Conservation (phyloP, 306 rosid species). For the Quercus variabilis region DNA sequence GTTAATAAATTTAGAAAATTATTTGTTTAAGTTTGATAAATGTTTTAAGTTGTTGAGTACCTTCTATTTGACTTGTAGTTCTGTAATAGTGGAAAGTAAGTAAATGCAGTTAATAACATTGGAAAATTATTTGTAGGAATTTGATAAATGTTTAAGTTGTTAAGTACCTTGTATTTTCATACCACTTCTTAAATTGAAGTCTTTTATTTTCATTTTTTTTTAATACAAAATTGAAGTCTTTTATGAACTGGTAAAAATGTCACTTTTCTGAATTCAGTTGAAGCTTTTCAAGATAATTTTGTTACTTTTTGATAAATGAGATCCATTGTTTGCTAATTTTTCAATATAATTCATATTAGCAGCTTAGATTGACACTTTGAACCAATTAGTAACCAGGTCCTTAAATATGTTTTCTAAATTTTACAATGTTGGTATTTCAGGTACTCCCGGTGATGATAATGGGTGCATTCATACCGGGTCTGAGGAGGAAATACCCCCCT, state of each 20-base stretch:
- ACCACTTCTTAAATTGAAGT: neutral
- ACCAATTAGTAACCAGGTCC: neutral
- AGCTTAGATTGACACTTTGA: neutral
- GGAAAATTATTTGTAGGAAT: neutral
- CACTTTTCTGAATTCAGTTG: too few relatives aligned
- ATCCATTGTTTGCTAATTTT: too few relatives aligned
- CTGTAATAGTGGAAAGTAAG: neutral
- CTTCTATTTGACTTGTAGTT: neutral
- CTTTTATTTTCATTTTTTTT: neutral
- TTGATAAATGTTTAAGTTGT: neutral
- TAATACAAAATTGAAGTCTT: neutral
- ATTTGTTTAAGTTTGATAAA: neutral
- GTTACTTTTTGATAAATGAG: too few relatives aligned
- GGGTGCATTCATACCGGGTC: conserved; percentile 97
- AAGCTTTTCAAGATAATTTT: too few relatives aligned
- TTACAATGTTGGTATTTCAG: conserved; percentile 37
- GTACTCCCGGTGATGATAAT: conserved; percentile 97
- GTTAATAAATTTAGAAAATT: neutral
- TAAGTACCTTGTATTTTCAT: too few relatives aligned
- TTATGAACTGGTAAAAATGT: neutral
- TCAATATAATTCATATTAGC: neutral
- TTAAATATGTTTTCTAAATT: neutral
- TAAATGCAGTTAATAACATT: neutral
- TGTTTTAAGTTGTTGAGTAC: neutral
- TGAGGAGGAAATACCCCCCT: conserved; percentile 80